phyloP scores from a whole-genome alignment of 805 yeast genomes.

The Cyberlindnera meyerae region DNA sequence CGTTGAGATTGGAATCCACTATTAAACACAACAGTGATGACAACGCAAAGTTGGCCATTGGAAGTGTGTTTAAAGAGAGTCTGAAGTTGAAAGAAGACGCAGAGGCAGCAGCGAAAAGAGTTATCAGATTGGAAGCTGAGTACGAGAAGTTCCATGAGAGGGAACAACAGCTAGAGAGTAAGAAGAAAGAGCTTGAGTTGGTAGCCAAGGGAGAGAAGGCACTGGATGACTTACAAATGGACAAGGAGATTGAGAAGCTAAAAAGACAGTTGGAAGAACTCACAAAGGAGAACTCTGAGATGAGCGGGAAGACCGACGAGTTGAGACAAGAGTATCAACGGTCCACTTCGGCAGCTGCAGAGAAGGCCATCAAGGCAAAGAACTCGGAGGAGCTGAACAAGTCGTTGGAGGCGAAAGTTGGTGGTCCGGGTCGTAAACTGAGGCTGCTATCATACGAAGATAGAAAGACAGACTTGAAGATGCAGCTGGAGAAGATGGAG shows the following conservation, averaged over 20 bases:
- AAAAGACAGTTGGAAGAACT: conserved; percentile 11
- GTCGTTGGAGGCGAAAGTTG: conserved; percentile 25
- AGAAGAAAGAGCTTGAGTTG: conserved; percentile 4
- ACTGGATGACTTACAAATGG: conserved; percentile 28
- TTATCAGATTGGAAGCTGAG: conserved; percentile 21
- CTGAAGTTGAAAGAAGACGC: conserved; percentile 18
- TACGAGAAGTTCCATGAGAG: conserved; percentile 14
- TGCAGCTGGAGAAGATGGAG: no score
- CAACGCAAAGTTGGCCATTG: conserved; percentile 34
- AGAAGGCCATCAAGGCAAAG: conserved; percentile 16
- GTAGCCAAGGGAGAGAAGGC: conserved; percentile 19
- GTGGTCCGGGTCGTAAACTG: conserved; percentile 32
- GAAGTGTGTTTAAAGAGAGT: conserved; percentile 33
- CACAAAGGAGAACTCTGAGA: background rate
- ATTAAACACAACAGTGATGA: conserved; percentile 37
- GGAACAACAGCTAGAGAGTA: conserved; percentile 4
- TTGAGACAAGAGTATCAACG: conserved; percentile 41
- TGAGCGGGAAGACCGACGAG: conserved; percentile 1
- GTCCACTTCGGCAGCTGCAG: conserved; percentile 44
- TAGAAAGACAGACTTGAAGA: no score
- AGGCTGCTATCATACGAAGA: conserved; percentile 15
- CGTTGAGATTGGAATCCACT: conserved; percentile 34
- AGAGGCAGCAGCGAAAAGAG: conserved; percentile 14
- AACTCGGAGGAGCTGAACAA: conserved; percentile 16
- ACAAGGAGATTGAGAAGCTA: conserved; percentile 26